Evolutionary conservation across 306 rosid genomes (phyloP), one percentile per base, ranked within the genome.

Genomic region (Lablab purpureus): DNA sequence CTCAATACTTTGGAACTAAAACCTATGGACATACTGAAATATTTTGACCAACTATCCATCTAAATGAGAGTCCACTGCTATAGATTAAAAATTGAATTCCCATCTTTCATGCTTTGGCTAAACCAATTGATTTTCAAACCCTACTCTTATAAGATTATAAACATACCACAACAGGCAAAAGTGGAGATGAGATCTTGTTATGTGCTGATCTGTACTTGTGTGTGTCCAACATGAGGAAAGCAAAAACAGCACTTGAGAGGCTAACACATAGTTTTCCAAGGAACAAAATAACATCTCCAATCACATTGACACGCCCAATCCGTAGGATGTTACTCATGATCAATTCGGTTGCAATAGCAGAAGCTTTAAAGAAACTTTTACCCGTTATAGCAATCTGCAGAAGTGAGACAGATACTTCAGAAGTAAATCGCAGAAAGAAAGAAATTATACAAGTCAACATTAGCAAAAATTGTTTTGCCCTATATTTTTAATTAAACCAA

Each of bases 151-250:
- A 58, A 49, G 43, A 74, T 52, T 17, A 65, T 67, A 43, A 87
- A 77, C 97, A n/a, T 95, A 93, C 98, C 98, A 89, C 8, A 11
- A 91, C 98, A 13, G 99, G 99, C 66, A 93, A 91, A 73, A 93
- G 88, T 0, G 99, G 99, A 84, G 99, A 95, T 62, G 98, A 77
- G 84, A 95, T 91, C 96, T 91, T 94, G 92, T 94, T 87, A 88
- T 93, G 99, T 5, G 86, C 69, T 54, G 92, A 81, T 77, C 77
- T 90, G 87, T 87, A 95, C 78, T 78, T 91, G 93, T 93, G 97
- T 27, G 87, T 23, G 77, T 95, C 98, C 89, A 93, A 79, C 99
- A 95, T 95, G 80, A 93, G 93, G 86, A 95, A 93, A 69, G 97
- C 97, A 75, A 80, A 91, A 52, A 90, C 83, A 46, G 98, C 97